A percentile compares a stretch with the other conserved stretches of the same genome.
These are phyloP conservation scores for Cytospora paraplurivora DNA, from an alignment of 2,329 filamentous ascomycete genomes.

Conservation along the genomic window DNA sequence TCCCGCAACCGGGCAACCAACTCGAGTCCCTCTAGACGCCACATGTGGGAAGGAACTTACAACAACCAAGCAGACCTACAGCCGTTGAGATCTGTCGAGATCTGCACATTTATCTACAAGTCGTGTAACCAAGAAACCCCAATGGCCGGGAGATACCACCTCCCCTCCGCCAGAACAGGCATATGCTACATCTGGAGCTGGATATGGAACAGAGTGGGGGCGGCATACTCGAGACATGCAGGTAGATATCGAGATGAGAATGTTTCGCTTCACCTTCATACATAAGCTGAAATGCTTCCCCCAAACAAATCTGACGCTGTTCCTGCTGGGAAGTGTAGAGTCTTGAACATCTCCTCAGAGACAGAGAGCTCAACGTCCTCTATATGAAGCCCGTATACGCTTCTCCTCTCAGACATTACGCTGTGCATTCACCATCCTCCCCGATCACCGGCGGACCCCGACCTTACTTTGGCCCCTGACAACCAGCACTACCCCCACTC, in stretches of 20 bases:
- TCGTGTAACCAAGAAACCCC: background rate
- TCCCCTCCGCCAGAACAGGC: too few species aligned
- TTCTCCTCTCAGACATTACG: conserved; percentile 16
- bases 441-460: background rate
- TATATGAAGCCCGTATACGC: conserved; percentile 19
- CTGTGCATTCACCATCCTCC: too few species aligned
- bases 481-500: background rate
- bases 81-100: background rate
- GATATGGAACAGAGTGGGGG: background rate
- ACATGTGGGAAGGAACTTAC: background rate
- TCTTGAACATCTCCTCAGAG: background rate
- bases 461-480: background rate
- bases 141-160: too few species aligned
- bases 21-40: background rate
- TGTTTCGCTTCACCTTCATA: conserved; percentile 22
- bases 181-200: background rate
- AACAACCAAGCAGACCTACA: background rate
- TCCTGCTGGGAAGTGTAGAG: background rate
- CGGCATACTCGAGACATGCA: conserved; percentile 10
- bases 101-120: background rate
- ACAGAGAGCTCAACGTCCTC: conserved; percentile 1
- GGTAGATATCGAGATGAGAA: conserved; percentile 13
- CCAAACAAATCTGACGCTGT: background rate
- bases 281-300: conserved; percentile 7
- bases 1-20: background rate